Evolutionary conservation across 306 rosid species (phyloP).

Genomic region (Citrullus amarus): DNA sequence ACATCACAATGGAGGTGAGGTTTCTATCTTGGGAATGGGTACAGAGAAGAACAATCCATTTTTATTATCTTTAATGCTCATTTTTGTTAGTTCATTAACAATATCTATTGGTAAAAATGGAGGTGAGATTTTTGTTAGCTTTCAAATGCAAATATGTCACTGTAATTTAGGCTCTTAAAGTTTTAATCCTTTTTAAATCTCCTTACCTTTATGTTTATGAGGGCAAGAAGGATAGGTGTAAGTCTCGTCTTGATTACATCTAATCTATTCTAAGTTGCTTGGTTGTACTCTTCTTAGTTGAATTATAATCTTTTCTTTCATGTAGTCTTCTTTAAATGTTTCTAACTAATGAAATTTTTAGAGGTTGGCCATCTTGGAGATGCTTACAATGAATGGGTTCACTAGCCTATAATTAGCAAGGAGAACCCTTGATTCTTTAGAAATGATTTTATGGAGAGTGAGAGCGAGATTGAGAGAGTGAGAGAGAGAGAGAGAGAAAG

Average conservation of each 20-base stretch:
- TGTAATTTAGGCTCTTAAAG: neutral
- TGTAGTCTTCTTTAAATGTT: neutral
- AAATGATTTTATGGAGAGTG: slow-evolving; percentile 55
- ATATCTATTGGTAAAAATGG: too few species aligned
- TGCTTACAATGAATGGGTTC: slow-evolving; percentile 89
- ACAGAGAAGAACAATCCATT: too few species aligned
- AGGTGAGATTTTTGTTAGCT: neutral
- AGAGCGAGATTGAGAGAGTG: too few species aligned
- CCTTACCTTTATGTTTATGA: neutral
- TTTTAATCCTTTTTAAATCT: neutral
- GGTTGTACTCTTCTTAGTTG: neutral
- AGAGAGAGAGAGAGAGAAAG: too few species aligned
- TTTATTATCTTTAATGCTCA: too few species aligned
- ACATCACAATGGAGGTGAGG: too few species aligned
- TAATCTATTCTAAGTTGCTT: neutral
- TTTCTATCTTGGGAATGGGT: too few species aligned
- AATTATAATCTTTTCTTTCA: neutral
- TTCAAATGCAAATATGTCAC: neutral
- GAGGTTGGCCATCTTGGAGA: slow-evolving; percentile 96
- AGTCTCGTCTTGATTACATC: neutral
- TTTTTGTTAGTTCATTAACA: too few species aligned
- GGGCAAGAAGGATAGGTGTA: neutral
- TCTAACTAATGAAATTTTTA: neutral
- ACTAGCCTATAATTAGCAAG: slow-evolving; percentile 82
- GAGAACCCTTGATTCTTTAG: slow-evolving; percentile 88